These are phyloP conservation scores for Hypoxylon rubiginosum DNA, from an alignment of 2,329 filamentous ascomycete genomes.

Conservation along the genomic window DNA sequence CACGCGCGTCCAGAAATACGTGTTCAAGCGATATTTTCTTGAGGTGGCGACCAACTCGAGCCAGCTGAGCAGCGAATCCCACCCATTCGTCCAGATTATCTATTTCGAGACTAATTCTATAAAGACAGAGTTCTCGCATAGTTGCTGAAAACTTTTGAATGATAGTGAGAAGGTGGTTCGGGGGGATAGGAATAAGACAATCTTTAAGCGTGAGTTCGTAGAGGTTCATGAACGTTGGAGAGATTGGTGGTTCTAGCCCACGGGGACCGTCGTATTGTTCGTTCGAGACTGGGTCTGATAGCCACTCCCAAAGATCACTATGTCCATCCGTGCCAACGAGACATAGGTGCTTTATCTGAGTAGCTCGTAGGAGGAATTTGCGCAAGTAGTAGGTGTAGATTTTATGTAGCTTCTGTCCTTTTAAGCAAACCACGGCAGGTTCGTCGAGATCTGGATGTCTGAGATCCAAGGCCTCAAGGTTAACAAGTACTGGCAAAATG, in stretches of 20 bases:
- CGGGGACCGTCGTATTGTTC: conserved; percentile 8
- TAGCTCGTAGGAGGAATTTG: conserved; percentile 26
- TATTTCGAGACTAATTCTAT: background rate
- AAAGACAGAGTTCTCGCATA: conserved; percentile 17
- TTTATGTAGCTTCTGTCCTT: background rate
- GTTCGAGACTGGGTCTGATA: conserved; percentile 6
- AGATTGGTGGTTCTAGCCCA: conserved; percentile 13
- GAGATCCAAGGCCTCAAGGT: conserved; percentile 25
- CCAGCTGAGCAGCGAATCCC: conserved; percentile 3
- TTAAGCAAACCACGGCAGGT: background rate
- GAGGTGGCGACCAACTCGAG: conserved; percentile 11
- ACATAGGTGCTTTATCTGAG: conserved; percentile 17
- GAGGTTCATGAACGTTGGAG: conserved; percentile 28
- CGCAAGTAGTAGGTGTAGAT: conserved; percentile 18
- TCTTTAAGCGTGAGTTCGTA: conserved; percentile 14
- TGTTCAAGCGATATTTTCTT: conserved; percentile 8
- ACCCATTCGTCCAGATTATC: background rate
- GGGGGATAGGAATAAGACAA: background rate
- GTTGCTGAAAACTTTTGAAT: conserved; percentile 29
- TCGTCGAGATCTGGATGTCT: background rate
- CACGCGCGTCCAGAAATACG: no score
- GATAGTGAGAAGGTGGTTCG: conserved; percentile 8
- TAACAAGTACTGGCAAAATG: conserved; percentile 19
- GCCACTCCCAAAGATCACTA: conserved; percentile 25
- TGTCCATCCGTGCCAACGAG: background rate